Percentiles rank a stretch among this genome's conserved stretches.
Conservation (phyloP, 2,329 filamentous ascomycete species). For the Pseudopyrenochaeta lycopersici region DNA sequence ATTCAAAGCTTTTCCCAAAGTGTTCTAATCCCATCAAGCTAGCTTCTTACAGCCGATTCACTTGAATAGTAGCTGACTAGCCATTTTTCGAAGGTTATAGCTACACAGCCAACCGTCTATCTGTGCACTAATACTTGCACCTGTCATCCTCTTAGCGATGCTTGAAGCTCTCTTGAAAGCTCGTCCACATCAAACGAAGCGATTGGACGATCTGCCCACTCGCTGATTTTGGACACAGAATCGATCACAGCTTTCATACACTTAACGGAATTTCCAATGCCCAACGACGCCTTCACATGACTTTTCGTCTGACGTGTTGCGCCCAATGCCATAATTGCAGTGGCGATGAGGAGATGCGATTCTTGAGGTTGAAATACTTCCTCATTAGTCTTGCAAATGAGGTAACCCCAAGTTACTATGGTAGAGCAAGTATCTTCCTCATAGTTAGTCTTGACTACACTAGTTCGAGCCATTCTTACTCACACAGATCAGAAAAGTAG, state of each 20-base stretch:
- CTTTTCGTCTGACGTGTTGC: neutral
- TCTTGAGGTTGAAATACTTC: neutral
- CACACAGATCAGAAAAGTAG: neutral
- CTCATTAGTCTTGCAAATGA: neutral
- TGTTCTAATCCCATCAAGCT: too few relatives aligned
- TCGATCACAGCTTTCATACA: neutral
- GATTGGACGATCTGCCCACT: neutral
- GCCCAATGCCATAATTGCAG: neutral
- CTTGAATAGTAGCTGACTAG: too few relatives aligned
- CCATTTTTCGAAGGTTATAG: too few relatives aligned
- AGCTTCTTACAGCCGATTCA: too few relatives aligned
- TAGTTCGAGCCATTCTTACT: neutral
- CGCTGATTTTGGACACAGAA: too few relatives aligned
- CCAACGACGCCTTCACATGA: neutral
- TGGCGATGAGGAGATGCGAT: neutral
- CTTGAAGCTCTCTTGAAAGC: neutral
- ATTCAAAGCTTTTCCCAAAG: too few relatives aligned
- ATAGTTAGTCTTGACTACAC: neutral
- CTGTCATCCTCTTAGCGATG: too few relatives aligned
- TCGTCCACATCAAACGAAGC: neutral
- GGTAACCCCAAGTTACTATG: neutral
- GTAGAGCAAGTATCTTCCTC: neutral
- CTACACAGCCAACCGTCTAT: too few relatives aligned
- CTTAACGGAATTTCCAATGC: neutral
- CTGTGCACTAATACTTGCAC: too few relatives aligned